These are phyloP conservation scores for Lathyrus tuberosus DNA, from an alignment of 306 rosid species.

Conservation along the genomic window DNA sequence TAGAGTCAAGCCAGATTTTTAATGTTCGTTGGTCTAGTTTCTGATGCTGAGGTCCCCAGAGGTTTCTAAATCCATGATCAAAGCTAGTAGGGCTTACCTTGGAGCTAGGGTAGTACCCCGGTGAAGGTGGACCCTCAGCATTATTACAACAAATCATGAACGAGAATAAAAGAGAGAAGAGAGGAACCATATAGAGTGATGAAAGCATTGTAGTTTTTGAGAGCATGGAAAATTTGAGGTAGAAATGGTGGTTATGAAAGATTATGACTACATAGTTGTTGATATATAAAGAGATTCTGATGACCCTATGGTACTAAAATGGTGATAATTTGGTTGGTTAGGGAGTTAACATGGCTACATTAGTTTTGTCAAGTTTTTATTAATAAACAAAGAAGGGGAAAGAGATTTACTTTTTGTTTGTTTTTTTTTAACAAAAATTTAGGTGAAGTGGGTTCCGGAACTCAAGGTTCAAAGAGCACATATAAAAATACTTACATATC, in stretches of 20 bases:
- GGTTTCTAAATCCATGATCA: conserved; percentile 64
- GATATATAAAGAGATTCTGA: conserved; percentile 54
- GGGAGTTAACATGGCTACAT: conserved; percentile 46
- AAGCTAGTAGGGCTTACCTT: conserved; percentile 55
- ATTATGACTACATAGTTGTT: conserved; percentile 34
- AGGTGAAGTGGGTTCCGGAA: too few relatives aligned
- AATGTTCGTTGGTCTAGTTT: conserved; percentile 57
- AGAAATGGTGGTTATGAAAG: conserved; percentile 31
- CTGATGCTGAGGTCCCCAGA: conserved; percentile 88
- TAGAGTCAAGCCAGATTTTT: conserved; percentile 74
- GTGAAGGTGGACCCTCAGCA: conserved; percentile 75
- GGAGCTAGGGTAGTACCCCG: conserved; percentile 75
- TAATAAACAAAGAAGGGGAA: conserved; percentile 28
- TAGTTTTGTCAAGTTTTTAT: conserved; percentile 31
- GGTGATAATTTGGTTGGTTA: conserved; percentile 46
- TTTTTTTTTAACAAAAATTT: too few relatives aligned
- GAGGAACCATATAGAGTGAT: conserved; percentile 41
- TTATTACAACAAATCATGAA: conserved; percentile 41
- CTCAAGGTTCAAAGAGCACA: too few relatives aligned
- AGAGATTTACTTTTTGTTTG: conserved; percentile 16
- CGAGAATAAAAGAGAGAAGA: conserved; percentile 45
- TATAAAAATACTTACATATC: too few relatives aligned
- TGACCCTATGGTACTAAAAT: conserved; percentile 43
- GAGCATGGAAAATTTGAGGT: conserved; percentile 23
- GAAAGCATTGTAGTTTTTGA: conserved; percentile 44